Evolutionary conservation across 139 green algal species (phyloP), one percentile per base, ranked within the genome.

Genomic region (Choricystis sp.): DNA sequence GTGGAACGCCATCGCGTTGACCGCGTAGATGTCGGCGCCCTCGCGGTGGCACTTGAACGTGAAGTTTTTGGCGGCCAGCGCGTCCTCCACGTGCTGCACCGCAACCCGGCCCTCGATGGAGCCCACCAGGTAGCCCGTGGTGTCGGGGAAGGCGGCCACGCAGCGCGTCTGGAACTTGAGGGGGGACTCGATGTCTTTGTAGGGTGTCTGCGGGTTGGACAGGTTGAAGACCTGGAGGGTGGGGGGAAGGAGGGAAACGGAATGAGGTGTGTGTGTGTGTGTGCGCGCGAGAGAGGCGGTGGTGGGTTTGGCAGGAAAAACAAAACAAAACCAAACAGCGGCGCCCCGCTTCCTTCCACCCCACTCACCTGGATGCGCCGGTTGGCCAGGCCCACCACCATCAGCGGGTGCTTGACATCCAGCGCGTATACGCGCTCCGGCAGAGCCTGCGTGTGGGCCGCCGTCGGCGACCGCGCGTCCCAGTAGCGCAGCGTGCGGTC

Each of bases 91-190:
- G 69, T 98, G 89, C 23, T 96, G 87, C 65, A 98, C 90, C n/a
- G 87, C 92, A 56, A 98, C 92, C 26, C 92, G 81, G 16, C 92
- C 92, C 70, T 98, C 81, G 4, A 94, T 84, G 48, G 79, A 91
- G 3, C 90, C 89, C 21, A 97, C 70, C 63, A 98, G 72, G 76
- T 90, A 98, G 30, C 92, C 92, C 4, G 72, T 82, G 59, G 84
- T 85, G 73, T 98, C 90, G 1, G 88, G 86, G 73, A 96, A 95
- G 65, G 69, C 80, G 2, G 85, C 62, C 19, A 83, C 74, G 62
- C 85, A 96, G 58, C 89, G 81, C 58, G 92, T 98, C 81, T 98
- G 92, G 75, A 85, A 97, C 69, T 98, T 98, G 2, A 98, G 82
- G 24, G 89, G 92, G 1, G 81, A 93, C 56, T 80, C 63, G 4